Percentiles rank a stretch among this genome's conserved stretches.
These are phyloP conservation scores for Tuber umbilicatum DNA, from an alignment of 495 filamentous ascomycete species.

Conservation along the genomic window DNA sequence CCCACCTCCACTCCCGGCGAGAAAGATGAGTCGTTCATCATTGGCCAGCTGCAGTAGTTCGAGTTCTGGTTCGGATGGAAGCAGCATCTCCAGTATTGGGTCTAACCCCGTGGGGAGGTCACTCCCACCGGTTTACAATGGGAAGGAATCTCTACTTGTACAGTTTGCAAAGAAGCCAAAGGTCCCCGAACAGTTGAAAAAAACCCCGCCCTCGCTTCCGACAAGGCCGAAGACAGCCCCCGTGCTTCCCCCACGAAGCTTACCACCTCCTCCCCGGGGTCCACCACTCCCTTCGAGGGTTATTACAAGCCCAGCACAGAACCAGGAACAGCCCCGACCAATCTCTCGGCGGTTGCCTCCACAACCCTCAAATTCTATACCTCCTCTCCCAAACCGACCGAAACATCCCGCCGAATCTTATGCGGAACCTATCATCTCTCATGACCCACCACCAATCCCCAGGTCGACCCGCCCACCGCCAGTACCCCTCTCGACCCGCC, in stretches of 20 bases:
- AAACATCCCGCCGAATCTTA: constrained; percentile 6
- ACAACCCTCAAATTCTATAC: constrained; percentile 2
- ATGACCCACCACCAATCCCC: constrained; percentile 47
- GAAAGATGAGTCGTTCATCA: constrained; percentile 26
- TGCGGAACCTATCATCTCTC: constrained; percentile 42
- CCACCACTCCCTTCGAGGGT: constrained; percentile 4
- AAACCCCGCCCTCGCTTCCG: constrained; percentile 20
- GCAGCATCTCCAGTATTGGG: constrained; percentile 22
- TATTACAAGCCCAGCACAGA: background rate
- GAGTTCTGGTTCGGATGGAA: constrained; percentile 19
- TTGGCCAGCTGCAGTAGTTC: constrained; percentile 16
- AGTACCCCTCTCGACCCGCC: constrained; percentile 31
- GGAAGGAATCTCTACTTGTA: constrained; percentile 19
- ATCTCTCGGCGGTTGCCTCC: constrained; percentile 20
- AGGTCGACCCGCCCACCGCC: constrained; percentile 42
- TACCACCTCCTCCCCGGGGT: background rate
- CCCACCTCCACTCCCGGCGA: constrained; percentile 23
- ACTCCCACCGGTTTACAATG: constrained; percentile 25
- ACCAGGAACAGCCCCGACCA: background rate
- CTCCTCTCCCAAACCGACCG: constrained; percentile 4
- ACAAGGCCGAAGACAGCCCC: constrained; percentile 14
- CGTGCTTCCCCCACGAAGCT: background rate
- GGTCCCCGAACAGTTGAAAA: background rate
- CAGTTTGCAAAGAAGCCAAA: constrained; percentile 22
- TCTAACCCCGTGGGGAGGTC: constrained; percentile 14